phyloP scores from a whole-genome alignment of 805 yeast species.

The Maudiozyma saulgeensis region DNA sequence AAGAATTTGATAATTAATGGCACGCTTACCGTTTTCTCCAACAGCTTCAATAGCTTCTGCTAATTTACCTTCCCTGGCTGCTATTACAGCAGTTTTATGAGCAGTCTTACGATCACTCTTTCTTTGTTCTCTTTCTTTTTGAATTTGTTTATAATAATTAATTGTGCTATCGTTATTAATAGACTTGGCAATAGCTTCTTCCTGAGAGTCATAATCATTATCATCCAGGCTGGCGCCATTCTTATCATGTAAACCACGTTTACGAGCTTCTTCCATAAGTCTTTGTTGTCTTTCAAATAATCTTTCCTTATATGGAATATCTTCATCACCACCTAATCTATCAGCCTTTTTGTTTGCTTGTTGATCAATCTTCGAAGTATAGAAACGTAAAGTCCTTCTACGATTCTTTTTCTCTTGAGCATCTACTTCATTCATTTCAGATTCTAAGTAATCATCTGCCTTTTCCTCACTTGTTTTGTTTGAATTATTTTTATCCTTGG shows the following conservation, averaged over 20 bases:
- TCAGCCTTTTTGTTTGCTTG: slow-evolving; percentile 54
- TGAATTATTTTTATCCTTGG: slow-evolving; percentile 31
- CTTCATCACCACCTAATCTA: slow-evolving; percentile 70
- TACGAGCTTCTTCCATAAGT: slow-evolving; percentile 76
- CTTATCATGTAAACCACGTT: slow-evolving; percentile 57
- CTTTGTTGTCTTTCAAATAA: slow-evolving; percentile 84
- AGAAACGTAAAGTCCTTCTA: slow-evolving; percentile 79
- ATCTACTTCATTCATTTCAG: slow-evolving; percentile 71
- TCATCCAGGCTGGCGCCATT: slow-evolving; percentile 51
- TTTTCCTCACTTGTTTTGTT: slow-evolving; percentile 13
- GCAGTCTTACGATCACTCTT: slow-evolving; percentile 49
- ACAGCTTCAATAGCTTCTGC: slow-evolving; percentile 55
- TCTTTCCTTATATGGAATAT: slow-evolving; percentile 85
- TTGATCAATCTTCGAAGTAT: slow-evolving; percentile 93
- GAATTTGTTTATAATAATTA: slow-evolving; percentile 50
- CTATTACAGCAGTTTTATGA: slow-evolving; percentile 61
- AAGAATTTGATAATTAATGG: slow-evolving; percentile 85
- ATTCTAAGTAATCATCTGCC: slow-evolving; percentile 56
- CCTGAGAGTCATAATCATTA: slow-evolving; percentile 41
- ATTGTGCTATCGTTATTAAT: slow-evolving; percentile 41
- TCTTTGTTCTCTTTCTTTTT: slow-evolving; percentile 37
- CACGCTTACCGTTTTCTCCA: slow-evolving; percentile 84
- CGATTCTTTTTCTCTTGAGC: slow-evolving; percentile 75
- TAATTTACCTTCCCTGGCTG: slow-evolving; percentile 77
- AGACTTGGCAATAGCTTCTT: slow-evolving; percentile 33